Base-by-base conservation (phyloP, 805 yeast genomes). In the Yamadazyma paraphyllophila region DNA sequence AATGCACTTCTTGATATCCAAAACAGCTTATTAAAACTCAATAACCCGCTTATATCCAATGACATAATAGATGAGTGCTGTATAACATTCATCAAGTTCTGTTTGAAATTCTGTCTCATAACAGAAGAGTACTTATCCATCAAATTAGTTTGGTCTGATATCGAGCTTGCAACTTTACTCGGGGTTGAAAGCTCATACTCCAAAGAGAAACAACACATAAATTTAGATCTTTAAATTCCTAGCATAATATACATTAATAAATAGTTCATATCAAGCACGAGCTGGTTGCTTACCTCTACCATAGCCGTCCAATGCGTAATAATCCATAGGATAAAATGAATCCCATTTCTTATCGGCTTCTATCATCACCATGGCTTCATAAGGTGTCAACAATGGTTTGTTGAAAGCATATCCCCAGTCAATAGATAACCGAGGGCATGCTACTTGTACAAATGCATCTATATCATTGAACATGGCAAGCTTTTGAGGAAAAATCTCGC, bases 321-420 rank as follows among this genome's bases (percentile, higher is more conserved):
- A 94, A 62, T 94, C 98, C 99, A 94, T 94, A 8, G 97, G 97
- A 60, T 94, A 94, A 46, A 75, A 82, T 1, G 71, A 71, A 34
- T 77, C 77, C 80, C 94, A 87, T 65, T 71, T 74, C 31, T 68
- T 68, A 57, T 90, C 97, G 38, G 82, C 76, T 7, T 80, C 85
- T 54, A 94, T 64, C 76, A 90, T 77, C 4, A 91, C 96, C 88
- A 88, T 89, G 0, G 97, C 89, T 61, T 94, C 99, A 61, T 94
- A 94, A 0, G 99, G 99, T 0, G 99, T 92, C 47, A 94, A 67
- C 36, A 94, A 68, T 0, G 99, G 99, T 59, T 86, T 87, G 48
- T 82, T 82, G 60, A 94, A 94, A 0, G 99, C 99, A 63, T 94
- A 94, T 0, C 99, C 99, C 99, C 99, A 94, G 63, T 94, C 99